These are phyloP conservation scores for Microbotryum saponariae DNA, from an alignment of 1,284 basidiomycete species.

Conservation along the genomic window DNA sequence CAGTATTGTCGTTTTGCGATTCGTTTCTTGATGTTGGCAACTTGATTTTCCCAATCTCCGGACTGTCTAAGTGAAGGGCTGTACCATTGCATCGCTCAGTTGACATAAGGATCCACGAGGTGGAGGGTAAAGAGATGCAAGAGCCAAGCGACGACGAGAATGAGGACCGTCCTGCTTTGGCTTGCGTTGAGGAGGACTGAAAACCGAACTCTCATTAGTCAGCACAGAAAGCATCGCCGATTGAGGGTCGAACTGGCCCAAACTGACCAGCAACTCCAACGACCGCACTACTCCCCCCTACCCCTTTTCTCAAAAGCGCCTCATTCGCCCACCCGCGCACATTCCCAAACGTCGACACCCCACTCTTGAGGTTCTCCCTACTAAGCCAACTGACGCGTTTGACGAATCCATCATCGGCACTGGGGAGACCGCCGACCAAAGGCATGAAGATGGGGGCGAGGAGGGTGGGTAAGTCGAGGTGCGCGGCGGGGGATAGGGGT, in stretches of 20 bases:
- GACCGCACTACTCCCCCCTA: conserved; percentile 16
- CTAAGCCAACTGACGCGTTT: conserved; percentile 5
- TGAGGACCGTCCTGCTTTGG: neutral
- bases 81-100: too few species aligned
- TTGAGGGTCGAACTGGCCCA: neutral
- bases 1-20: too few species aligned
- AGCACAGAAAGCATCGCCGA: too few species aligned
- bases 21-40: too few species aligned
- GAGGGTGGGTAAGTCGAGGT: neutral
- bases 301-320: conserved; percentile 18
- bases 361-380: conserved; percentile 9
- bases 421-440: neutral
- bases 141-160: conserved; percentile 13
- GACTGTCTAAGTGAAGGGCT: too few species aligned
- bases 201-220: too few species aligned
- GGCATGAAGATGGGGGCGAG: neutral
- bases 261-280: conserved; percentile 19
- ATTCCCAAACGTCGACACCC: conserved; percentile 8
- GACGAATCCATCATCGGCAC: neutral
- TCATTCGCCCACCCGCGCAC: conserved; percentile 25
- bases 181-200: conserved; percentile 6
- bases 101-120: conserved; percentile 4
- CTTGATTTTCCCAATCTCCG: too few species aligned
- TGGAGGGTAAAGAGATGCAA: conserved; percentile 16
- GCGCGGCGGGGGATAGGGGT: neutral